phyloP scores from a whole-genome alignment of 2,329 filamentous ascomycete species.

The Penicillium paneum region DNA sequence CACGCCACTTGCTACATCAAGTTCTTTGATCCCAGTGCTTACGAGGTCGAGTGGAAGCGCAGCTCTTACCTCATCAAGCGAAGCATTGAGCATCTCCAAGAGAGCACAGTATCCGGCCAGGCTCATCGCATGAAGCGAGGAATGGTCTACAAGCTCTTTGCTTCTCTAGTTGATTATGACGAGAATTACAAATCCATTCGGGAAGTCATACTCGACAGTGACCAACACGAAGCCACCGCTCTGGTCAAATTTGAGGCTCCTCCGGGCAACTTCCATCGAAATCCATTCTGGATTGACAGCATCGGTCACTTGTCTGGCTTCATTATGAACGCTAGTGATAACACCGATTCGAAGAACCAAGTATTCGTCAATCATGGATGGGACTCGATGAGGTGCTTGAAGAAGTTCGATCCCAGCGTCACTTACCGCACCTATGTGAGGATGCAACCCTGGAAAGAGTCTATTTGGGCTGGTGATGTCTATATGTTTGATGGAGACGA shows the following conservation, averaged over 20 bases:
- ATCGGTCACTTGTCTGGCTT: slow-evolving; percentile 58
- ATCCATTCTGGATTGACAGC: slow-evolving; percentile 60
- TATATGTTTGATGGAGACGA: slow-evolving; percentile 60
- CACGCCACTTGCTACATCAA: slow-evolving; percentile 37
- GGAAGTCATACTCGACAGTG: slow-evolving; percentile 57
- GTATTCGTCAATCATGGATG: slow-evolving; percentile 63
- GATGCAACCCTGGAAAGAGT: slow-evolving; percentile 53
- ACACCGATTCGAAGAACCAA: slow-evolving; percentile 57
- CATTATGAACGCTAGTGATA: slow-evolving; percentile 59
- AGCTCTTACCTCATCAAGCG: slow-evolving; percentile 66
- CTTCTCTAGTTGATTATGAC: slow-evolving; percentile 56
- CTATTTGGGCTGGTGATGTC: slow-evolving; percentile 58
- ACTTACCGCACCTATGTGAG: slow-evolving; percentile 61
- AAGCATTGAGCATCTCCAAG: slow-evolving; percentile 56
- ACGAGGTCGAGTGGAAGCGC: slow-evolving; percentile 49
- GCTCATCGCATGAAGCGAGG: slow-evolving; percentile 71
- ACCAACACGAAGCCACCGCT: slow-evolving; percentile 55
- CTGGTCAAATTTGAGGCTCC: slow-evolving; percentile 55
- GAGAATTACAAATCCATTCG: slow-evolving; percentile 57
- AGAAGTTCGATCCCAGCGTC: slow-evolving; percentile 50
- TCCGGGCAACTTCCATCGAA: slow-evolving; percentile 55
- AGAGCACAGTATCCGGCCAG: slow-evolving; percentile 61
- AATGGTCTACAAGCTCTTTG: slow-evolving; percentile 73
- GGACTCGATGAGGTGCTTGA: slow-evolving; percentile 57
- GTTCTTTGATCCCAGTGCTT: slow-evolving; percentile 30